Base-by-base conservation (phyloP, 352 stramenopile genomes). In the Aphanomyces invadans region DNA sequence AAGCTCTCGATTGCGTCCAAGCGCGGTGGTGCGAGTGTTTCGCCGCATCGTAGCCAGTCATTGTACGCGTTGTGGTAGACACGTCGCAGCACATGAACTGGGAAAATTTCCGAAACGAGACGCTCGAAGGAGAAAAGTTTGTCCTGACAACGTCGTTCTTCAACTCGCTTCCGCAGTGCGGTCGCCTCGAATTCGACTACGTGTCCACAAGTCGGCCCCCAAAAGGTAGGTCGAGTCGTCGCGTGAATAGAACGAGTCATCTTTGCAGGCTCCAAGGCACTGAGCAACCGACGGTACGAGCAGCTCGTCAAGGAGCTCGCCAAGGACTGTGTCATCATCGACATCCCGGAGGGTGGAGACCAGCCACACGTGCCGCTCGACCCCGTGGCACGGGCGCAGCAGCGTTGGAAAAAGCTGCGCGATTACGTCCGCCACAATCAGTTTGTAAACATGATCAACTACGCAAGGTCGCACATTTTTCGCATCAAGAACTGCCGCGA, bases 21-120 rank as follows among this genome's bases (percentile, higher is more conserved):
- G 5, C 31, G 70, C 17, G 56, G 54, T 15, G 70, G 57, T 65
- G 12, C 15, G 46, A 45, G n/a, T n/a, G n/a, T n/a, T n/a, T n/a
- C n/a, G n/a, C n/a, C n/a, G n/a, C n/a, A n/a, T n/a, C n/a, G n/a
- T n/a, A n/a, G n/a, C n/a, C n/a, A n/a, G n/a, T n/a, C n/a, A n/a
- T n/a, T 42, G 36, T 42, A 15, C 15, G 36, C 15, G 57, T 38
- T 12, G 55, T 57, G 23, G 68, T 73, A 9, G 85, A 96, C 49
- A 96, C 83, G 23, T 92, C 82, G 5, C 87, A 97, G 72, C 86
- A 96, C 39, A 86, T 85, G 25, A 94, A 96, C 62, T 96, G 87
- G 85, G 81, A 95, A 67, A 97, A 96, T 68, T 97, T 96, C 56
- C 80, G 89, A 45, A 97, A 97, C 55, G 89, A 96, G 74, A 76